Percentiles rank a stretch among this genome's conserved stretches.
phyloP scores from a whole-genome alignment of 2,329 filamentous ascomycete species.

The Stemphylium beticola region DNA sequence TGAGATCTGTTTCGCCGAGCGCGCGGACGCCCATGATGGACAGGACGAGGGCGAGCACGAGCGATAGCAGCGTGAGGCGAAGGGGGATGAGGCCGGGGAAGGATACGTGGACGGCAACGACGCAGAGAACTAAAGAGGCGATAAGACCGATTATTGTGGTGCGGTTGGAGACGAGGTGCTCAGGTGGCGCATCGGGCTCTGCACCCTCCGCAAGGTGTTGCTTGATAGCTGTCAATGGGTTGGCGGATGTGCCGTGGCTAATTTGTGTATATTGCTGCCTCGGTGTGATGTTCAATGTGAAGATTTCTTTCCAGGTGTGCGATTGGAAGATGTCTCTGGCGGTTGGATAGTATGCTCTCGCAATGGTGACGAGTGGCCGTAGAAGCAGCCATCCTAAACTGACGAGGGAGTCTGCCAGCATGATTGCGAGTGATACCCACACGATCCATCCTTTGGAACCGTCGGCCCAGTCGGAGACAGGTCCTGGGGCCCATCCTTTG shows the following conservation, averaged over 20 bases:
- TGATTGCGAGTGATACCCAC: slow-evolving; percentile 94
- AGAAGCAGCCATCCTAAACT: slow-evolving; percentile 81
- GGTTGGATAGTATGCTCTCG: slow-evolving; percentile 47
- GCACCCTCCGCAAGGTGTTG: slow-evolving; percentile 30
- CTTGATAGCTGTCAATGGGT: slow-evolving; percentile 41
- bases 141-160: slow-evolving; percentile 77
- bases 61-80: slow-evolving; percentile 81
- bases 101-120: slow-evolving; percentile 78
- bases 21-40: slow-evolving; percentile 70
- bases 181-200: slow-evolving; percentile 79
- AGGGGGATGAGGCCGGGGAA: slow-evolving; percentile 85
- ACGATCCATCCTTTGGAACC: slow-evolving; percentile 99
- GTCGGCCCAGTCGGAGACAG: slow-evolving; percentile 84
- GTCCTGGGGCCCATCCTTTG: slow-evolving; percentile 86
- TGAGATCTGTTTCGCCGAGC: slow-evolving; percentile 84
- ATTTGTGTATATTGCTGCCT: slow-evolving; percentile 51
- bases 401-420: slow-evolving; percentile 91
- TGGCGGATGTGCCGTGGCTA: slow-evolving; percentile 22
- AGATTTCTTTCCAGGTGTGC: slow-evolving; percentile 46
- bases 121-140: slow-evolving; percentile 78
- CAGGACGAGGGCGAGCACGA: slow-evolving; percentile 74
- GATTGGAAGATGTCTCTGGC: slow-evolving; percentile 34
- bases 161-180: slow-evolving; percentile 77
- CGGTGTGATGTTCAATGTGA: slow-evolving; percentile 40
- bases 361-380: slow-evolving; percentile 64